These are phyloP conservation scores for Suillus hirtellus DNA, from an alignment of 768 basidiomycete species.

Conservation along the genomic window DNA sequence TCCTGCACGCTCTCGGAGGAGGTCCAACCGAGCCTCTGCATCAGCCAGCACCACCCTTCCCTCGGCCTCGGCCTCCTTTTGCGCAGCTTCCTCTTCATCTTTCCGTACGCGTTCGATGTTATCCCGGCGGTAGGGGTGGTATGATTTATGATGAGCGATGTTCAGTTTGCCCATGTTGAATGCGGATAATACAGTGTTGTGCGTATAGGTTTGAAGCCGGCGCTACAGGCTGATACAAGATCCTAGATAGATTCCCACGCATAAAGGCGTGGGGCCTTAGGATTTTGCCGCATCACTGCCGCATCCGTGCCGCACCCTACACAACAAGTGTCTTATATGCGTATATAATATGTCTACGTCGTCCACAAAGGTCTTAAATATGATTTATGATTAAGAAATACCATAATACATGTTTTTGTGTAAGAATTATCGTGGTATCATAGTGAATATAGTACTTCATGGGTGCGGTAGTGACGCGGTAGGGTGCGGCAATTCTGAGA, in stretches of 20 bases:
- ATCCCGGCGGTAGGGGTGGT: conserved; percentile 82
- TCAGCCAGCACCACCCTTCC: conserved; percentile 76
- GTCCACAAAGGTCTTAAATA: too few species aligned
- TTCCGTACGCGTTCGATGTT: conserved; percentile 79
- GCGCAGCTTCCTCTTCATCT: conserved; percentile 79
- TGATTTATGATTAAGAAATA: too few species aligned
- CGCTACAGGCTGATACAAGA: neutral
- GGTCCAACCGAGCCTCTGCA: conserved; percentile 73
- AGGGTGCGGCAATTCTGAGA: too few species aligned
- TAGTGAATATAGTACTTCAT: too few species aligned
- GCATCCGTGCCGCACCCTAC: too few species aligned
- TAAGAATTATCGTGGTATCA: too few species aligned
- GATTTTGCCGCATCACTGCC: too few species aligned
- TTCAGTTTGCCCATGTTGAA: conserved; percentile 76
- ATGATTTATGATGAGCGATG: conserved; percentile 90
- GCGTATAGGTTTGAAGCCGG: neutral
- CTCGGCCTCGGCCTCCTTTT: conserved; percentile 67
- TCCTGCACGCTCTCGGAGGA: conserved; percentile 64
- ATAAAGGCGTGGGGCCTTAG: too few species aligned
- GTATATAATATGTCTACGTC: too few species aligned
- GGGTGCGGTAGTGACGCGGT: too few species aligned
- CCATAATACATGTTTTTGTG: too few species aligned
- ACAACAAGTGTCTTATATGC: too few species aligned
- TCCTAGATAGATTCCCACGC: neutral
- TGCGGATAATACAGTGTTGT: conserved; percentile 27